Evolutionary conservation across 352 stramenopile species (phyloP), one percentile per base, ranked within the genome.

Genomic region (Globisporangium parvum): DNA sequence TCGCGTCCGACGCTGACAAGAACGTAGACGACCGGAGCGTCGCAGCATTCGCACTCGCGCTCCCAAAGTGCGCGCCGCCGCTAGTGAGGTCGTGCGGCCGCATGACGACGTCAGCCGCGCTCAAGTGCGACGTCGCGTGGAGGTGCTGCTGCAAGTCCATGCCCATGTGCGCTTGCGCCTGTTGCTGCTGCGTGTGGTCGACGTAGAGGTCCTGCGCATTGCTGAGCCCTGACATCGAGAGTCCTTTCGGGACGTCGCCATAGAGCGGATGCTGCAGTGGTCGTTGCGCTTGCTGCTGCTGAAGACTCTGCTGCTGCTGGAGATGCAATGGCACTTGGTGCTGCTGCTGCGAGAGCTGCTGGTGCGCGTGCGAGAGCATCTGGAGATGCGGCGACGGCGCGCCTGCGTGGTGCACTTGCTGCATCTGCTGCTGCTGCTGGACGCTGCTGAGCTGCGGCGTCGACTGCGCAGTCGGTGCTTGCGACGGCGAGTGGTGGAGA

Each of bases 211-310:
- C 74, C 65, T 84, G 71, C 20, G 47, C 57, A 8, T 60, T 54
- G 28, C 66, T 63, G 48, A 84, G 55, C 1, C 67, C 69, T 41
- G 68, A 67, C 69, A 83, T 76, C 17, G 74, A 55, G 53, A 84
- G 70, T 52, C 66, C 64, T 54, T 84, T 84, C 31, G 71, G 62
- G 23, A 84, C 66, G 23, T 84, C 74, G 15, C 74, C 71, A 48
- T 84, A 84, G 21, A 84, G 59, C 53, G 74, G 74, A 47, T 84
- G 74, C 50, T 80, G 69, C 20, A 81, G 69, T 52, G 74, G 67
- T 23, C 59, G 53, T 23, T 59, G 53, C 6, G 45, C 33, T 31
- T 47, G 70, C 21, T 80, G 70, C 15, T 59, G 45, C 24, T 62
- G 56, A 3, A 57, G 48, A n/a, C 49, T 47, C 8, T 33, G 72